These are phyloP conservation scores for Syzygium aromaticum DNA, from an alignment of 345 rosid species.

Conservation along the genomic window DNA sequence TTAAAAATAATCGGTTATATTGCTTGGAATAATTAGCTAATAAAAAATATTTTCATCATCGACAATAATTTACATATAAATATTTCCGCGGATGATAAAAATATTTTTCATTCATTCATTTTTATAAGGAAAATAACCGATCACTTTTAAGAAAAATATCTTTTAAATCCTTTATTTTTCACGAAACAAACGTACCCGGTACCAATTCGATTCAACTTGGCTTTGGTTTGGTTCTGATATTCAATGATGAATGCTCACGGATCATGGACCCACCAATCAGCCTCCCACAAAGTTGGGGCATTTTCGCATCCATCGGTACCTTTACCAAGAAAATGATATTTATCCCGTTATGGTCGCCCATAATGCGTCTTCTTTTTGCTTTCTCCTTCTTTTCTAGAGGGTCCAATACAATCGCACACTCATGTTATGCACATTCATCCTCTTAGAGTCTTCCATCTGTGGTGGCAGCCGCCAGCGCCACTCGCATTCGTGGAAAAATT, in stretches of 20 bases:
- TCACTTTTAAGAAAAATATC: background rate
- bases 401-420: background rate
- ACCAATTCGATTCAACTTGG: background rate
- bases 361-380: background rate
- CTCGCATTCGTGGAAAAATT: background rate
- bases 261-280: background rate
- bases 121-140: fast-evolving
- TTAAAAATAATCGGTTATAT: too few relatives aligned
- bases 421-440: background rate
- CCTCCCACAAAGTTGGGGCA: background rate
- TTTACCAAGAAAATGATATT: background rate
- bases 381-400: background rate
- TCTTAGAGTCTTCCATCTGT: background rate
- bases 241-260: background rate
- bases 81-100: background rate
- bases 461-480: background rate
- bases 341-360: background rate
- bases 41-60: background rate
- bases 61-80: fast-evolving
- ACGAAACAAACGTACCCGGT: fast-evolving
- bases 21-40: too few relatives aligned
- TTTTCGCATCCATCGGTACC: background rate
- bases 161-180: background rate
- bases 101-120: background rate
- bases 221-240: background rate